Evolutionary conservation across 2,329 filamentous ascomycete species (phyloP), one percentile per base, ranked within the genome.

Genomic region (Xylariaceae sp.): DNA sequence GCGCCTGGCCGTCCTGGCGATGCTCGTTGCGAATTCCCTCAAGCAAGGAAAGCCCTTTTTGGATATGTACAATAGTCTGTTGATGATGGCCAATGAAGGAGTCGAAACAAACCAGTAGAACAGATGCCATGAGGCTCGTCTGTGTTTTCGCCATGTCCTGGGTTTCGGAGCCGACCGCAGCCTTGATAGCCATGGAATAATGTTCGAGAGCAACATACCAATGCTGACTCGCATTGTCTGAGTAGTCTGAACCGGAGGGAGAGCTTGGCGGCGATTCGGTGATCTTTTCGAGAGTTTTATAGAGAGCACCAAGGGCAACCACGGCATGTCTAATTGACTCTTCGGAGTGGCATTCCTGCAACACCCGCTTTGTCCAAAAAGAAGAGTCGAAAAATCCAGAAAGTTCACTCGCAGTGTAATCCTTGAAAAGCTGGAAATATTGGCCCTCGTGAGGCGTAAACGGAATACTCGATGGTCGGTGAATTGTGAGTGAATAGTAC

Each of bases 51-150:
- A 87, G 74, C 0, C 84, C 84, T 4, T 73, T 79, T 66, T 86
- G 84, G 47, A 87, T 86, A 66, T 87, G 84, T 11, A 72, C 66
- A 53, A 87, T 86, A 47, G 84, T 84, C 63, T 83, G 81, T 64
- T 77, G 80, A 67, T 87, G 84, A 61, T 87, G 80, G 15, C 84
- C 84, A 35, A 85, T 81, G 66, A 87, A 87, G 1, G 83, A 86
- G 70, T 88, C 85, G 62, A 88, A 88, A 70, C 83, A 87, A n/a
- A 84, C 82, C 53, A 88, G 77, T 44, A 88, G 74, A 42, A 88
- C 82, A 55, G 80, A 86, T 13, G 83, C 81, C 78, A 88, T 87
- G n/a, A 88, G 76, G 53, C 78, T 79, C 10, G 77, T 83, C 65
- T 80, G 23, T 5, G 23, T 30, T 30, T 30, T 30, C 23, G 23